Conservation (phyloP, 192 early-diverging fungal species). For the Gryganskiella cystojenkinii region DNA sequence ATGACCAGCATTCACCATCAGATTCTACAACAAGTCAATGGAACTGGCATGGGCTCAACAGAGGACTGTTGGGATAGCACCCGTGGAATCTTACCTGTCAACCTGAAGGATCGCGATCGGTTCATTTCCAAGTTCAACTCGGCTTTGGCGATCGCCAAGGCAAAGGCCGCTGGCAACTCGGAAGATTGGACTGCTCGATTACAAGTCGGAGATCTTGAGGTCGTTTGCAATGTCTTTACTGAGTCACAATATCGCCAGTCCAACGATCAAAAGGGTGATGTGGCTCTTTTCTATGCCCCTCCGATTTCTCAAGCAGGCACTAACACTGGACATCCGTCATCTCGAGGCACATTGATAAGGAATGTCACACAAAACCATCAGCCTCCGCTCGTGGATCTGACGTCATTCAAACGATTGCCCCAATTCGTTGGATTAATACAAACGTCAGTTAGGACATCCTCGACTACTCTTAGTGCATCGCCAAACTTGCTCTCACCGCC, state of each 20-base stretch:
- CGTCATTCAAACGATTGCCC: constrained; percentile 19
- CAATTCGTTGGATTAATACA: constrained; percentile 34
- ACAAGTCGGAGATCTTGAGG: constrained; percentile 24
- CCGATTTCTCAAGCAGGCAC: no score
- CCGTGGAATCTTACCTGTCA: constrained; percentile 24
- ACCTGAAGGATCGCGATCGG: constrained; percentile 14
- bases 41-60: neutral
- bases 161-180: neutral
- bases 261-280: constrained; percentile 14
- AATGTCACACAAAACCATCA: no score
- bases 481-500: no score
- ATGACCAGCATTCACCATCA: constrained; percentile 20
- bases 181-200: constrained; percentile 6
- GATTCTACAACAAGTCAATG: no score
- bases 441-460: neutral
- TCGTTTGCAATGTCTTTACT: constrained; percentile 40
- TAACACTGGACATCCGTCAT: neutral
- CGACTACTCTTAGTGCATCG: no score
- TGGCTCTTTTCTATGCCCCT: constrained; percentile 22
- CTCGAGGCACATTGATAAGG: neutral
- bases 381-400: constrained; percentile 26
- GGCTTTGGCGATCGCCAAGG: constrained; percentile 17
- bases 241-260: constrained; percentile 23
- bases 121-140: constrained; percentile 38
- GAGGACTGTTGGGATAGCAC: constrained; percentile 34